Conservation (phyloP, 2,329 filamentous ascomycete genomes). For the Dothideomycetes sp. region DNA sequence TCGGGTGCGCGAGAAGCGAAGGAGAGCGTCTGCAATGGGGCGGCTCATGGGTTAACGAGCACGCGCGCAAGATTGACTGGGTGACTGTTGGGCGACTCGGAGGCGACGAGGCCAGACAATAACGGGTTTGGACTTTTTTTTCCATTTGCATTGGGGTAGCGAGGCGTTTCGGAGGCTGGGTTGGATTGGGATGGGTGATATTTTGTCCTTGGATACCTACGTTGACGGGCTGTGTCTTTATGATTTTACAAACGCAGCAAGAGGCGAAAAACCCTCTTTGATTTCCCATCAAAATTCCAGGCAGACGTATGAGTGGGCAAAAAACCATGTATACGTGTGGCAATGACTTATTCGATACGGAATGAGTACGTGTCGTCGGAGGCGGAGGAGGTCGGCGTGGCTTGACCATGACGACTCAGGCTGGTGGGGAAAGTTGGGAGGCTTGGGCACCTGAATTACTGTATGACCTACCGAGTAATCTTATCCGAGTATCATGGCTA, state of each 20-base stretch:
- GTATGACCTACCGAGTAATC: too few relatives aligned
- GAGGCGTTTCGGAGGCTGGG: slow-evolving; percentile 11
- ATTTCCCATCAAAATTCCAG: background rate
- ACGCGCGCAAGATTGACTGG: slow-evolving; percentile 36
- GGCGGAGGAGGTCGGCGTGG: too few relatives aligned
- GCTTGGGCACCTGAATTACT: too few relatives aligned
- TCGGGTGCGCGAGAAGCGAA: slow-evolving; percentile 43
- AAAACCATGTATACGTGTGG: too few relatives aligned
- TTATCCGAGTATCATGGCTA: too few relatives aligned
- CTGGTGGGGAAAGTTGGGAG: too few relatives aligned
- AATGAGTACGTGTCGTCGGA: too few relatives aligned
- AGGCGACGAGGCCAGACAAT: slow-evolving; percentile 28
- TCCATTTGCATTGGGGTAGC: slow-evolving; percentile 1
- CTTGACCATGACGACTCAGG: too few relatives aligned
- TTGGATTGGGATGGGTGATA: background rate
- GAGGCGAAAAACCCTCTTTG: background rate
- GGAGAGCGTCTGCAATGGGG: slow-evolving; percentile 33
- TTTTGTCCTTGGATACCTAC: slow-evolving; percentile 8
- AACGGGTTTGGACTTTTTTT: background rate
- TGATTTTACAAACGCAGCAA: background rate
- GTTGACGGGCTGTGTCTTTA: slow-evolving; percentile 1
- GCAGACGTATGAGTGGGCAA: too few relatives aligned
- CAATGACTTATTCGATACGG: too few relatives aligned
- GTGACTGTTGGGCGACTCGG: slow-evolving; percentile 41
- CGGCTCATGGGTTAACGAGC: slow-evolving; percentile 35